Evolutionary conservation across 139 green algal species (phyloP), one percentile per base, ranked within the genome.

Genomic region (Micractinium sp.): DNA sequence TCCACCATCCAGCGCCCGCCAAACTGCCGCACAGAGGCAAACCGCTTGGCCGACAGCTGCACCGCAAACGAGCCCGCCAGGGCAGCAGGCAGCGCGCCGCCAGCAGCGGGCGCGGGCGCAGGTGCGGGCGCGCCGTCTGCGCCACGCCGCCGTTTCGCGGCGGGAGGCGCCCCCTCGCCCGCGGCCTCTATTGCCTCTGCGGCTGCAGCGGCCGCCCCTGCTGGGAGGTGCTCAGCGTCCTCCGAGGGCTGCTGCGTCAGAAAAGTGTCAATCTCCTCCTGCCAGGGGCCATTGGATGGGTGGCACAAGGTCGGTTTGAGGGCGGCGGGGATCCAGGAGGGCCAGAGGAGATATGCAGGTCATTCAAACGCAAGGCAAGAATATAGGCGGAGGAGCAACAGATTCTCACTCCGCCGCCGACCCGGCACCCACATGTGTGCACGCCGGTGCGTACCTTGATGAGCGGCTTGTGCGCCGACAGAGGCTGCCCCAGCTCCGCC

Each of bases 1-100:
- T 96, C 91, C 19, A 91, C 89, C 36, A 93, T 79, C 66, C 31
- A 36, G 19, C 87, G 90, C 35, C 85, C 82, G 61, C 86, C 89
- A 67, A 88, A 94, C 22, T 69, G 29, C 15, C 89, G 36, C 78
- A 94, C 60, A 12, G 53, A 82, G 41, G 89, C 90, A 76, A 92
- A 93, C 35, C 91, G 85, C 41, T 77, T 81, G 23, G 60, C 29
- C 14, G 91, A 85, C 74, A 93, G 86, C 77, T 53, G 61, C 29
- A 86, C 25, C 29, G 41, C 39, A 20, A 47, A 90, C 13, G 56
- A 47, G 38, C 77, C 86, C 2, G 77, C 33, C 23, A 81, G 86
- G 20, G 60, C 66, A 67, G 66, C 63, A 7, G n/a, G n/a, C 41
- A 66, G 53, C 60, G 56, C 81, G 56, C 47, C 47, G 47, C 47